Evolutionary conservation across 257 asterid genomes (phyloP).

Genomic region (Thymus quinquecostatus): DNA sequence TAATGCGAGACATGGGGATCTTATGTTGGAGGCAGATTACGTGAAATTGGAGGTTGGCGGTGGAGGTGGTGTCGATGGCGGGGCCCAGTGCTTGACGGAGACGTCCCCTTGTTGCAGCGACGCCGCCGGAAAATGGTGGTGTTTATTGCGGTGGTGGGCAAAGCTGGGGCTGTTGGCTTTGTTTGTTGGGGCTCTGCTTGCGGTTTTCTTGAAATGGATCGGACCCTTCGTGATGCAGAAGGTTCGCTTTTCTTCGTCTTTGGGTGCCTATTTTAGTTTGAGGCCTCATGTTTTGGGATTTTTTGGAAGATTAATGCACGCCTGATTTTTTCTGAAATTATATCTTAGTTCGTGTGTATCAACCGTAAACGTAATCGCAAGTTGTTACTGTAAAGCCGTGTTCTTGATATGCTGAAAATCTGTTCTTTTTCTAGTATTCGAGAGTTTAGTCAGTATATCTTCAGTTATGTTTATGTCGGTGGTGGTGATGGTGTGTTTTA

Average conservation of each 20-base stretch:
- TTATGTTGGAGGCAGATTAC: conserved; percentile 48
- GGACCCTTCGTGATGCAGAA: conserved; percentile 79
- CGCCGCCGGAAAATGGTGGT: conserved; percentile 39
- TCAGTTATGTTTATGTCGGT: too few species aligned
- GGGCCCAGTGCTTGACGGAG: conserved; percentile 25
- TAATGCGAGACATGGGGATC: conserved; percentile 41
- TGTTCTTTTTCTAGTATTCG: neutral
- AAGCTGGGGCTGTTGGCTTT: conserved; percentile 49
- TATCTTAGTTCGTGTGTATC: too few species aligned
- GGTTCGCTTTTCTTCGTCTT: conserved; percentile 37
- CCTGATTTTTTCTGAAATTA: too few species aligned
- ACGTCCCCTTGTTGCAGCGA: conserved; percentile 23
- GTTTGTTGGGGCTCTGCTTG: conserved; percentile 52
- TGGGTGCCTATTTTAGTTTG: neutral
- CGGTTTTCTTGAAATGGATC: conserved; percentile 72
- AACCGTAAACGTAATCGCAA: too few species aligned
- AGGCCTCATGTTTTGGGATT: neutral
- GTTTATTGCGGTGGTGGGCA: conserved; percentile 84
- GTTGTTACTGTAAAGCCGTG: too few species aligned
- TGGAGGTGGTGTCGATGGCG: conserved; percentile 25
- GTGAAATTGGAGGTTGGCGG: conserved; percentile 55
- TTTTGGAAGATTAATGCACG: neutral
- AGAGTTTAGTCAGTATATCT: too few species aligned
- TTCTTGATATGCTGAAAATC: too few species aligned
- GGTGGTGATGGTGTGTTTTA: too few species aligned